Base-by-base conservation (phyloP, 2,329 filamentous ascomycete genomes). In the Aspergillus sojae region DNA sequence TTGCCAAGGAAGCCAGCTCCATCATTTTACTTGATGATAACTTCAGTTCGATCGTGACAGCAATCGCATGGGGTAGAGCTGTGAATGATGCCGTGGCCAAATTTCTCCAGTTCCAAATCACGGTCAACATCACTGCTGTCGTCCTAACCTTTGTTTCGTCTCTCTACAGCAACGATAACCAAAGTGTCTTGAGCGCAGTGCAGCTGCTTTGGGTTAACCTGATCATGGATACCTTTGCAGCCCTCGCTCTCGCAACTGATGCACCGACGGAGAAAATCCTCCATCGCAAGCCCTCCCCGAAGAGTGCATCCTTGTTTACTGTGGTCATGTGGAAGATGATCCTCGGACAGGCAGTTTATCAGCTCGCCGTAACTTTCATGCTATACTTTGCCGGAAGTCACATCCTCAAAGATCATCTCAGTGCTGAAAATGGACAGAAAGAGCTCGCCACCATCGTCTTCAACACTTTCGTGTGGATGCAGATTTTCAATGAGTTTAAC, bases 321-420 rank as follows among this genome's bases (percentile, higher is more conserved):
- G 83, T 90, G 39, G 94, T 91, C 21, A 98, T 98, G 94, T 96
- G 94, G 94, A 98, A 98, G 84, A 98, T 98, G 94, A 97, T 98
- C 66, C 85, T 97, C 52, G 94, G 94, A 2, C 93, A 98, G 77
- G 88, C 93, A 1, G 84, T 97, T 62, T 98, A 95, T 78, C 94
- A 98, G 77, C 87, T 98, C 0, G 83, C 83, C 5, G 87, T 89
- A 26, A 91, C 93, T 0, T 90, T 97, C 68, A 83, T 94, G 65
- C 85, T 97, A 28, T 94, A 94, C 80, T 98, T 94, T 70, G 92
- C 86, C 36, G 88, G 85, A 57, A 79, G 78, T 63, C 80, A 73
- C 39, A 88, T 92, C 16, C 83, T 92, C n/a, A 82, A 82, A 10
- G 87, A 89, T 69, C 75, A 84, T 16, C 80, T 81, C 34, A 75